Base-by-base conservation (phyloP, 169 alveolate genomes). In the Plasmodium coatneyi region DNA sequence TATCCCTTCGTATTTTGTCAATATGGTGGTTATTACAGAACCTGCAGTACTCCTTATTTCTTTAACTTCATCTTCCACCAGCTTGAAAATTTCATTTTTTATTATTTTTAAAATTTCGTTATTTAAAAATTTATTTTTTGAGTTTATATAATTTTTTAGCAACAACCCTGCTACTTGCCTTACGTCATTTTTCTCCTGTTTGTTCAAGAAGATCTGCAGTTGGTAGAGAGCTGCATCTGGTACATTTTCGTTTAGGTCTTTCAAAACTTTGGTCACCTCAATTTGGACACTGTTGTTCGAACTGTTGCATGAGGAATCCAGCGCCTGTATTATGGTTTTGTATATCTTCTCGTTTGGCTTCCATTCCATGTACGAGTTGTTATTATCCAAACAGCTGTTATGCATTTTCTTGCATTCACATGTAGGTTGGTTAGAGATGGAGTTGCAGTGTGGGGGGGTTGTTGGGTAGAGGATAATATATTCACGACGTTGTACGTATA, bases 111-210 rank as follows among this genome's bases (percentile, higher is more conserved):
- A 80, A 80, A 83, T 80, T 84, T 94, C 82, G 80, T 72, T 41
- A 83, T 72, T 66, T 91, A 84, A 49, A 95, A 95, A 54, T 82
- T 66, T 60, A 95, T 93, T 87, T 80, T 92, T 74, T 52, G 96
- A 76, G 71, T 80, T 93, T 80, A 96, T 84, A 28, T 70, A 89
- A 90, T 94, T 95, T 92, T 96, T 96, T 87, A 96, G 86, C 79
- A 94, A 83, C 30, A 96, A 86, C n/a, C 98, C 98, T 54, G 96
- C 98, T 19, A 95, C 93, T 90, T 96, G 98, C 43, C 98, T 96
- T 56, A 95, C 96, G 52, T 96, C 97, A 80, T 54, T 82, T 22
- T 81, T 84, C 76, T 92, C 95, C 78, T 92, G 83, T 36, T 82
- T 83, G 79, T 83, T 74, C 87, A 83, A 34, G 76, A 82, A 92